phyloP scores from a whole-genome alignment of 306 rosid species.

The Lupinus albus region DNA sequence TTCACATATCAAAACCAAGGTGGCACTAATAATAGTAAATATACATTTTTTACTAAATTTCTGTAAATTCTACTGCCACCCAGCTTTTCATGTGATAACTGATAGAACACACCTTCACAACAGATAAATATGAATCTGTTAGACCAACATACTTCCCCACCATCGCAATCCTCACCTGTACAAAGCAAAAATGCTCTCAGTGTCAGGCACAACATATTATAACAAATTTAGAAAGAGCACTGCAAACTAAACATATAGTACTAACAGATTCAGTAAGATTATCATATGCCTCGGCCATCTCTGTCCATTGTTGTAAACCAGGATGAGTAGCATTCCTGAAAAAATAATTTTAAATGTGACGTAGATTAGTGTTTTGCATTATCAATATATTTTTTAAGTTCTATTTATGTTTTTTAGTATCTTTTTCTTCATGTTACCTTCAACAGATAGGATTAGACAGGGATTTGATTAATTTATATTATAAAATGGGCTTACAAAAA shows the following conservation, averaged over 20 bases:
- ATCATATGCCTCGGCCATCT: constrained; percentile 91
- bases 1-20: constrained; percentile 28
- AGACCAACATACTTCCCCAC: constrained; percentile 98
- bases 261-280: constrained; percentile 80
- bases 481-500: not conserved
- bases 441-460: not conserved
- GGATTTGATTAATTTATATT: too few relatives aligned
- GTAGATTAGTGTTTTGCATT: constrained; percentile 16
- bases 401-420: not conserved
- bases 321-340: constrained; percentile 74
- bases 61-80: not conserved
- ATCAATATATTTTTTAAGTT: constrained; percentile 12
- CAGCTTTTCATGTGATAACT: not conserved
- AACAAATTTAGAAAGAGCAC: constrained; percentile 29
- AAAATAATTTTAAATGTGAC: constrained; percentile 41
- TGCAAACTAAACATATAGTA: constrained; percentile 40
- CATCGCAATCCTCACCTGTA: constrained; percentile 94
- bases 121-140: constrained; percentile 95
- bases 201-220: constrained; percentile 25
- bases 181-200: constrained; percentile 37
- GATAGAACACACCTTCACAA: constrained; percentile 71
- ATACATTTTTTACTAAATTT: constrained; percentile 6
- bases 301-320: constrained; percentile 81
- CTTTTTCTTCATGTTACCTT: constrained; percentile 1
- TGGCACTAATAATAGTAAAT: constrained; percentile 13